A percentile compares a stretch with the other conserved stretches of the same genome.
phyloP scores from a whole-genome alignment of 1,284 basidiomycete genomes.

The Phylloboletellus chloephorus region DNA sequence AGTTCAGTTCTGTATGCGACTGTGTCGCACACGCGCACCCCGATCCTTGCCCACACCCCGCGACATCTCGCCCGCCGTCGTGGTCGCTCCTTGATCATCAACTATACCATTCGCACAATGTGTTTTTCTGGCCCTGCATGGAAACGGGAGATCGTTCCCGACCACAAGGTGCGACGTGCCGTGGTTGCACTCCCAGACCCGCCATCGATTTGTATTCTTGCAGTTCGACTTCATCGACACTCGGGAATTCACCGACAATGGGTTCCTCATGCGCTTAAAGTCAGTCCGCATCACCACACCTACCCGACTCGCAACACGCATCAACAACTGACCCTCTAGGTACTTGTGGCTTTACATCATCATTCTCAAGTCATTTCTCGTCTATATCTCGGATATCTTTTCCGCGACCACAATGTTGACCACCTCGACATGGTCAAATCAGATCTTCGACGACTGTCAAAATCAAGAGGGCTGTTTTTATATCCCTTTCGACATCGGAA shows the following conservation, averaged over 20 bases:
- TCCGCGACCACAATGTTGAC: slow-evolving; percentile 95
- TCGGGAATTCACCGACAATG: slow-evolving; percentile 85
- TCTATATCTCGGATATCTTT: slow-evolving; percentile 97
- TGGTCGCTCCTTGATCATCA: slow-evolving; percentile 23
- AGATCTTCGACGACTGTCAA: slow-evolving; percentile 77
- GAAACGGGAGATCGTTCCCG: slow-evolving; percentile 96
- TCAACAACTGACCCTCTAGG: slow-evolving; percentile 38
- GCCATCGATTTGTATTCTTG: slow-evolving; percentile 5
- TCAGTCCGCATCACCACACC: slow-evolving; percentile 36
- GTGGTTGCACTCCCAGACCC: neutral
- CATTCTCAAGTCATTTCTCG: slow-evolving; percentile 91
- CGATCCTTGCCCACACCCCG: slow-evolving; percentile 23
- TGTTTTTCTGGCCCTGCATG: slow-evolving; percentile 68
- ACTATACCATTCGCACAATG: slow-evolving; percentile 45
- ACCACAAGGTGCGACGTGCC: slow-evolving; percentile 78
- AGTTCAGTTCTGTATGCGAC: slow-evolving; percentile 46
- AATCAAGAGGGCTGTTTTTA: slow-evolving; percentile 66
- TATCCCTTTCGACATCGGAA: slow-evolving; percentile 85
- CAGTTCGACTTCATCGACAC: slow-evolving; percentile 98
- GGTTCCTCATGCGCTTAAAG: slow-evolving; percentile 83
- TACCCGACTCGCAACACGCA: neutral
- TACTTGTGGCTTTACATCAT: slow-evolving; percentile 90
- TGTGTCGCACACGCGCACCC: slow-evolving; percentile 49
- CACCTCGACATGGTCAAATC: slow-evolving; percentile 86
- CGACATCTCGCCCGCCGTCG: slow-evolving; percentile 27